Percentiles rank a stretch among this genome's conserved stretches.
Conservation (phyloP, 148 eudicot genomes). For the Polygonum maritimum region DNA sequence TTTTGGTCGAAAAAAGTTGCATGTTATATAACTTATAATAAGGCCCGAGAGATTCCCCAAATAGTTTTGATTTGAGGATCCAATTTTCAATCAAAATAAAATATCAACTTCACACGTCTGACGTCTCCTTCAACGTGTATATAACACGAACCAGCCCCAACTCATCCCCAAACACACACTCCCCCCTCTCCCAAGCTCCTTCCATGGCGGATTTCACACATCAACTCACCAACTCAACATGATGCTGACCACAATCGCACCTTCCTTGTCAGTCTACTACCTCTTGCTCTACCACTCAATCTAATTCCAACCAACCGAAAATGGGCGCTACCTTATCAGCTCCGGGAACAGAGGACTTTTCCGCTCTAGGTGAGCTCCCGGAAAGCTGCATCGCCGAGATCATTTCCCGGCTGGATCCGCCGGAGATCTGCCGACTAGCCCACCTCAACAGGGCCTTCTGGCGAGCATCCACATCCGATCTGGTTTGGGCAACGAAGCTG, state of each 20-base stretch:
- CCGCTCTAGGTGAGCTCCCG: conserved; percentile 46
- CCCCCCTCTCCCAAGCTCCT: background rate
- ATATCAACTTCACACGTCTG: background rate
- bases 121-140: background rate
- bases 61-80: background rate
- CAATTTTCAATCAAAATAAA: background rate
- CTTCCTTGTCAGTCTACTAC: conserved; percentile 19
- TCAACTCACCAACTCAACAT: conserved; percentile 7
- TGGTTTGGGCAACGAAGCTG: conserved; percentile 51
- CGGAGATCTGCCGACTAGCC: conserved; percentile 46
- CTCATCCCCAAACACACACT: background rate
- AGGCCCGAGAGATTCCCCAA: background rate
- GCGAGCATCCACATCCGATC: conserved; percentile 49
- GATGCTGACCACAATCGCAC: conserved; percentile 27
- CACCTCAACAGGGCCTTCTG: conserved; percentile 28
- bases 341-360: background rate
- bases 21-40: background rate
- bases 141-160: background rate
- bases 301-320: background rate
- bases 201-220: conserved; percentile 12
- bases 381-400: conserved; percentile 56
- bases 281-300: conserved; percentile 24
- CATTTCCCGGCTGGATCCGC: conserved; percentile 34
- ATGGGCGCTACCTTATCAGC: conserved; percentile 36
- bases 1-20: background rate